Conservation (phyloP, 2,329 filamentous ascomycete species). For the Myriosclerotinia duriaeana region DNA sequence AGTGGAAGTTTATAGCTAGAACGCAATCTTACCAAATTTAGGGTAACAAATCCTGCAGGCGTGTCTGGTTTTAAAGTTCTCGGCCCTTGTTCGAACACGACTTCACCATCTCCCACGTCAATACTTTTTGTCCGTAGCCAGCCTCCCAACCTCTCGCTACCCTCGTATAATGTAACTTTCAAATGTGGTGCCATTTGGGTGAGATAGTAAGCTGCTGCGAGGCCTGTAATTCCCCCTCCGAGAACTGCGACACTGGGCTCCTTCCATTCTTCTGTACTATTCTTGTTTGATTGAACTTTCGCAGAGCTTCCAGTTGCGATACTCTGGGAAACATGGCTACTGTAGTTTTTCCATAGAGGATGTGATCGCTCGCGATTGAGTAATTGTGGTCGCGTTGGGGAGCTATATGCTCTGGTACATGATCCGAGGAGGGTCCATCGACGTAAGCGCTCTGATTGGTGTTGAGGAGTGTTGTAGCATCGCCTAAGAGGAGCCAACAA, state of each 20-base stretch:
- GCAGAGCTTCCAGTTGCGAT: not conserved
- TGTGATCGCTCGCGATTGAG: conserved; percentile 6
- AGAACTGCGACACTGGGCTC: conserved; percentile 59
- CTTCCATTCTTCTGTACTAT: conserved; percentile 2
- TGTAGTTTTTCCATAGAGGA: conserved; percentile 4
- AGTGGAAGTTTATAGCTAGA: conserved; percentile 25
- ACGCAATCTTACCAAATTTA: conserved; percentile 30
- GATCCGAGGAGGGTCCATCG: not conserved
- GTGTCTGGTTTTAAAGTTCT: conserved; percentile 46
- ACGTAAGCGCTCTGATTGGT: conserved; percentile 24
- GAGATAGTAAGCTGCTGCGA: conserved; percentile 76
- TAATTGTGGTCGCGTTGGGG: conserved; percentile 11
- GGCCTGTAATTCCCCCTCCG: conserved; percentile 80
- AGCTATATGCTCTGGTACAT: conserved; percentile 17
- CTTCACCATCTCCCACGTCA: conserved; percentile 57
- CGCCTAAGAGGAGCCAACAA: conserved; percentile 35
- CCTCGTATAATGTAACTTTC: conserved; percentile 81
- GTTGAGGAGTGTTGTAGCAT: conserved; percentile 33
- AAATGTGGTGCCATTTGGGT: conserved; percentile 64
- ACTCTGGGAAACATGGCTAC: not conserved
- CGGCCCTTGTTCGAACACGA: conserved; percentile 82
- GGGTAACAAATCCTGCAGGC: conserved; percentile 32
- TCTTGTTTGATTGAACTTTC: not conserved
- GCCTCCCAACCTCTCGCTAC: conserved; percentile 67
- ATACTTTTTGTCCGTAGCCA: conserved; percentile 74